Evolutionary conservation across 306 rosid species (phyloP), one percentile per base, ranked within the genome.

Genomic region (Quercus bicolor): DNA sequence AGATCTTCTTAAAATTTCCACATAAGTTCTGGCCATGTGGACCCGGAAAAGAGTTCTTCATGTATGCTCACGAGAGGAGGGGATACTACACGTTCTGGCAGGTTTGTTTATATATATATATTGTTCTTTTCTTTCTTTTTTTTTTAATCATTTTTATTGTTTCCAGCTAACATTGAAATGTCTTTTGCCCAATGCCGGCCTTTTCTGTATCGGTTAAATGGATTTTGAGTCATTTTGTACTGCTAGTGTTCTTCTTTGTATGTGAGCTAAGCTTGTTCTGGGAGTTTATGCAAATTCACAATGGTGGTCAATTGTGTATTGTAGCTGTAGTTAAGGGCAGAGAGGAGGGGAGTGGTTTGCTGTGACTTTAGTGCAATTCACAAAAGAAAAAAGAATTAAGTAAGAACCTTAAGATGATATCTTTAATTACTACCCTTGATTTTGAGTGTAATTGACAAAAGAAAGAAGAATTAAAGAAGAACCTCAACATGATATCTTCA

Each of bases 81-180:
- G 99, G 99, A 79, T 92, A 95, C 84, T 95, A 90, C 90, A 95
- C 99, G 73, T 95, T 95, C 91, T 95, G 99, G 99, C 99, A 95
- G 99, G 99, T 95, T 80, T 53, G 86, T 74, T 74, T 53, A 31
- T 33, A 33, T 33, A 33, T 33, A 33, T 33, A 33, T 34, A 6
- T 37, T 37, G 10, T 37, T 37, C 2, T 79, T 11, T 70, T 28
- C 34, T 20, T 18, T 7, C 0, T 18, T 16, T 1, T 0, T 15
- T 4, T 23, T 33, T 3, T 19, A 19, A 1, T 33, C 23, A 66
- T 66, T 31, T 8, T 66, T 40, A 16, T 76, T 37, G 48, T 72
- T 72, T 81, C 81, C 68, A 56, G 74, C 85, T 78, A 40, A 62
- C 48, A 19, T 19, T 78, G 76, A 81, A 21, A 75, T 77, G 79